These are phyloP conservation scores for Cryptococcus floricola DNA, from an alignment of 1,284 basidiomycete species.

Conservation along the genomic window DNA sequence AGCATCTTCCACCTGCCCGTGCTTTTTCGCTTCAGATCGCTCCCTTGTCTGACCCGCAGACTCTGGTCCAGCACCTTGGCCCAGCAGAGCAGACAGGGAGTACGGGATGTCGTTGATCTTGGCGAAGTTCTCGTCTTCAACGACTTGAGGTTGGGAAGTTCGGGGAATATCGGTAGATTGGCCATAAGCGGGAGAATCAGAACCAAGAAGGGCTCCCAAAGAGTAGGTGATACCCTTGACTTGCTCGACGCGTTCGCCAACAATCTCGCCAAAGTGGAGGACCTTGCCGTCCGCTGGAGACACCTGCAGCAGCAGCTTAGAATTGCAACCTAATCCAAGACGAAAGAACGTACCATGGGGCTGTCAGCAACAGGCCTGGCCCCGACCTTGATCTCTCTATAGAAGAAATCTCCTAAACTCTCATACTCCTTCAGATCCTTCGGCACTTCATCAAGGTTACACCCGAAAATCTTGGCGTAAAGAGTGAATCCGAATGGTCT, in stretches of 20 bases:
- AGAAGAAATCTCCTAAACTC: constrained; percentile 91
- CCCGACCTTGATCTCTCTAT: constrained; percentile 79
- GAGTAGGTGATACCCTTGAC: constrained; percentile 98
- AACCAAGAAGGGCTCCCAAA: constrained; percentile 83
- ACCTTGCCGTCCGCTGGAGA: constrained; percentile 92
- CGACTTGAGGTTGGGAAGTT: constrained; percentile 14
- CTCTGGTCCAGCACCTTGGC: constrained; percentile 9
- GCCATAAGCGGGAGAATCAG: constrained; percentile 41
- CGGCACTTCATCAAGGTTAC: constrained; percentile 89
- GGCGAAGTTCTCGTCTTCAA: constrained; percentile 77
- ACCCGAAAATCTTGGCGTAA: constrained; percentile 84
- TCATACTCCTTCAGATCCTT: constrained; percentile 73
- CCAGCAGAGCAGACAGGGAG: constrained; percentile 75
- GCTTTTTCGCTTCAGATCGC: constrained; percentile 10
- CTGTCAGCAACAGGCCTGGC: constrained; percentile 74
- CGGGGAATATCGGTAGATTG: constrained; percentile 13
- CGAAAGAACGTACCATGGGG: constrained; percentile 59
- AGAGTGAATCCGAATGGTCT: constrained; percentile 80
- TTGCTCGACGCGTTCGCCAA: constrained; percentile 79
- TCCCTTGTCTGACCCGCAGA: not conserved
- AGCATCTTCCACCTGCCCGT: constrained; percentile 36
- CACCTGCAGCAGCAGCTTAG: constrained; percentile 54
- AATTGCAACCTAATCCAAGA: not conserved
- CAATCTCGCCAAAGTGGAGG: constrained; percentile 87
- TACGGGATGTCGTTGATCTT: constrained; percentile 97